These are phyloP conservation scores for Lichtheimia hyalospora DNA, from an alignment of 371 early-diverging fungal genomes.

Conservation along the genomic window DNA sequence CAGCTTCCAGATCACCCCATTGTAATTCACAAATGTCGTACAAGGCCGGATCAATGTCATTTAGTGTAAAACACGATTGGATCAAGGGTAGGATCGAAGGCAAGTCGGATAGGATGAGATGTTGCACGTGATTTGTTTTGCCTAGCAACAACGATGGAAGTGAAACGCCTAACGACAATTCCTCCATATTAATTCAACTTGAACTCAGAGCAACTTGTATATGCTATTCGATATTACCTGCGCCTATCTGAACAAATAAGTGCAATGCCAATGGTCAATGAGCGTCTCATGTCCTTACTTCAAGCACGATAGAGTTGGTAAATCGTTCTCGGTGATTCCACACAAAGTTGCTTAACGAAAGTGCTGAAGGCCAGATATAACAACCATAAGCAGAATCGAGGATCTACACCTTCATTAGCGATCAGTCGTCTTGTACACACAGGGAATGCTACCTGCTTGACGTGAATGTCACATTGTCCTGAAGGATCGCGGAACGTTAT, in stretches of 20 bases:
- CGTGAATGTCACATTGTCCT: not conserved
- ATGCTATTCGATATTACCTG: not conserved
- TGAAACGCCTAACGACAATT: conserved; percentile 42
- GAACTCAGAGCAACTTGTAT: no score
- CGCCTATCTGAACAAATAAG: conserved; percentile 1
- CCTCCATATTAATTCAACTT: not conserved
- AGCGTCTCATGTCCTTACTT: conserved; percentile 19
- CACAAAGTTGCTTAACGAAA: conserved; percentile 53
- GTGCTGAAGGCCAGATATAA: conserved; percentile 60
- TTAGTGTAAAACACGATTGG: conserved; percentile 30
- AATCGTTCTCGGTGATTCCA: conserved; percentile 30
- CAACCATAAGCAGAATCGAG: conserved; percentile 56
- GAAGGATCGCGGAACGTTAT: conserved; percentile 8
- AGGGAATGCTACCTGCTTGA: conserved; percentile 11
- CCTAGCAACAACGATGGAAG: conserved; percentile 52
- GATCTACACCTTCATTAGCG: conserved; percentile 20
- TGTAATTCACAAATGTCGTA: conserved; percentile 22
- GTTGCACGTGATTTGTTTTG: conserved; percentile 13
- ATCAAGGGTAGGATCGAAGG: conserved; percentile 41
- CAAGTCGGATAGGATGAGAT: conserved; percentile 43
- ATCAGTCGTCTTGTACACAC: no score
- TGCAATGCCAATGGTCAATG: not conserved
- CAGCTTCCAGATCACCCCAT: conserved; percentile 47
- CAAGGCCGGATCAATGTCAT: conserved; percentile 17
- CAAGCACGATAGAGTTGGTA: conserved; percentile 24